Percentiles rank a stretch among this genome's conserved stretches.
These are phyloP conservation scores for Stentor roeselii DNA, from an alignment of 73 alveolate species.

Conservation along the genomic window DNA sequence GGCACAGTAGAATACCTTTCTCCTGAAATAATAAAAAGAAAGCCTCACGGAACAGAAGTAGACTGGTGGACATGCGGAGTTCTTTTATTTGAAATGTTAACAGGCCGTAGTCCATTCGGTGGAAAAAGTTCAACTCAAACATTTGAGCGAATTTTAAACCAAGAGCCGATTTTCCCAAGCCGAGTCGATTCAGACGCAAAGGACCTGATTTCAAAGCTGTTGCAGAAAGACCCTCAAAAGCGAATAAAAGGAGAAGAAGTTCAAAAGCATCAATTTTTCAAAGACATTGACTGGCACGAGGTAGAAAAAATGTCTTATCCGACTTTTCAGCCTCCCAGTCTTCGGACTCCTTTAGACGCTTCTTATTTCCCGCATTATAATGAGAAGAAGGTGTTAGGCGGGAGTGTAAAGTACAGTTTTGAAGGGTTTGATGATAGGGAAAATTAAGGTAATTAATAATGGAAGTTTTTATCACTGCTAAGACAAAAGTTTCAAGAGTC, in stretches of 20 bases:
- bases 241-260: background rate
- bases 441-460: too few relatives aligned
- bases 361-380: too few relatives aligned
- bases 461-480: too few relatives aligned
- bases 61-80: constrained; percentile 81
- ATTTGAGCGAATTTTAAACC: background rate
- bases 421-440: too few relatives aligned
- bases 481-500: too few relatives aligned
- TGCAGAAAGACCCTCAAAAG: background rate
- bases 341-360: too few relatives aligned
- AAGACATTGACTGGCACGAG: background rate
- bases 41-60: constrained; percentile 85
- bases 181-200: background rate
- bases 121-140: background rate
- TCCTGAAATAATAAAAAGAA: constrained; percentile 77
- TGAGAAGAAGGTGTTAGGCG: too few relatives aligned
- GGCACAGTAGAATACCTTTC: constrained; percentile 93
- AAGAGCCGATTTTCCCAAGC: background rate
- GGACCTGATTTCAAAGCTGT: background rate
- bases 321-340: too few relatives aligned
- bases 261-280: background rate
- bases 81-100: constrained; percentile 57
- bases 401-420: too few relatives aligned
- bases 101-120: constrained; percentile 53
- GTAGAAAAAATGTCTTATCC: too few relatives aligned